Base-by-base conservation (phyloP, 2,329 filamentous ascomycete genomes). In the Zymoseptoria crescenta region DNA sequence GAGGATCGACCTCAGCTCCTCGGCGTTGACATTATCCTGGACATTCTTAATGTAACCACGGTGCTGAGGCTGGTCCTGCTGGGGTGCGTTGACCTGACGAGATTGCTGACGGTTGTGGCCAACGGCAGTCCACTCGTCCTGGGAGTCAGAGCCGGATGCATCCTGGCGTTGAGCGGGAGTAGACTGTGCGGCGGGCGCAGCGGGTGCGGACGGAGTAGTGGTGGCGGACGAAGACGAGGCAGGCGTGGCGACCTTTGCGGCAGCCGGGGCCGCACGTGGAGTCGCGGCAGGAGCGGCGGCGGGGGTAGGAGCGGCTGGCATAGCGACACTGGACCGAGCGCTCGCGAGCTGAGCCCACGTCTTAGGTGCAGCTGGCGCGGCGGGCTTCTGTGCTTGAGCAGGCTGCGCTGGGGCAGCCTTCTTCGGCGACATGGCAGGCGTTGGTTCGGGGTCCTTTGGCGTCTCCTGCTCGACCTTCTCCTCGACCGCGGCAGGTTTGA, bases 31-130 rank as follows among this genome's bases (percentile, higher is more conserved):
- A 77, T 91, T 92, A 35, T 96, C 91, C 54, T 87, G 93, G 54
- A 97, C 93, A 69, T 93, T 96, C 81, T 96, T 96, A 75, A 99
- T 91, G 75, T 96, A 97, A 20, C 88, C 94, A 67, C 91, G 83
- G 62, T 84, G 84, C 63, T 93, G 87, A 65, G 91, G 83, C 58
- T 84, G 84, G 62, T 92, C 87, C 74, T 55, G 79, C 79, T 58
- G 84, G 80, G 67, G 84, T 80, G 57, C 86, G 55, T 62, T 64
- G 49, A 62, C 60, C 56, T 69, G 67, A 64, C 90, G 85, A 69
- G 86, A 87, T 73, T 94, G 89, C 72, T 90, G 87, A 81, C 94
- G 94, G 68, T 87, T 87, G 75, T 96, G 88, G 58, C 87, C 87
- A 57, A 89, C 93, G 54, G 89, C 93, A 75, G 96, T 93, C 94